phyloP scores from a whole-genome alignment of 1,284 basidiomycete genomes.

The Rhodotorula sp. region DNA sequence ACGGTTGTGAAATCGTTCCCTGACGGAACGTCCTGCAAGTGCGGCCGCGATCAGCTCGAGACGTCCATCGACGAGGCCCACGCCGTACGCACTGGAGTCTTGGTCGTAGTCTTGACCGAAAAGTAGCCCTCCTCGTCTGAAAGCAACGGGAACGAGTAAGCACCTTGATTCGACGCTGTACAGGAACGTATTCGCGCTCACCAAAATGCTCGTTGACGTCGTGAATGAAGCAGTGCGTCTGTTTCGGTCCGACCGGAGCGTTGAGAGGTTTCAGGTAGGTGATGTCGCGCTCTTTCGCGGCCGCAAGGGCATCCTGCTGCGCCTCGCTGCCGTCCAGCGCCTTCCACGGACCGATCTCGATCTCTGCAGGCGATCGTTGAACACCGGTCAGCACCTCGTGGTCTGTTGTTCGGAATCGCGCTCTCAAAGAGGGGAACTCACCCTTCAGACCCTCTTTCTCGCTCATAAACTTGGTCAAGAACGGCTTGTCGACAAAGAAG shows the following conservation, averaged over 20 bases:
- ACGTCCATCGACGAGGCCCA: not conserved
- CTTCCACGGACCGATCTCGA: constrained; percentile 89
- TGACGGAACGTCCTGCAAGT: constrained; percentile 71
- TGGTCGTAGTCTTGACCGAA: constrained; percentile 78
- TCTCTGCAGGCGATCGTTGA: constrained; percentile 55
- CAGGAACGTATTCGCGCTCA: not conserved
- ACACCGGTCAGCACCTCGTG: too few species aligned
- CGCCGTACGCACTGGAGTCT: constrained; percentile 57
- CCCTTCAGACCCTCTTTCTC: constrained; percentile 67
- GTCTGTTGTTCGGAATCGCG: too few species aligned
- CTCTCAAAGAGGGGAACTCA: not conserved
- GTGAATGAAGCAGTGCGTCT: constrained; percentile 86
- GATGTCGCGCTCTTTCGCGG: constrained; percentile 70
- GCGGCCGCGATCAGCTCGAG: not conserved
- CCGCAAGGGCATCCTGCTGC: constrained; percentile 8
- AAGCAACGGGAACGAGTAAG: not conserved
- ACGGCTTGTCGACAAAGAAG: constrained; percentile 83
- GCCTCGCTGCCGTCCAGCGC: constrained; percentile 47
- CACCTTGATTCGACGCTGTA: not conserved
- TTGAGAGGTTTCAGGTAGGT: constrained; percentile 92
- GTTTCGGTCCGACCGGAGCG: constrained; percentile 67
- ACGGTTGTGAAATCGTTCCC: constrained; percentile 88
- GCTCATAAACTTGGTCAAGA: constrained; percentile 87
- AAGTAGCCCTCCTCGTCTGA: constrained; percentile 77
- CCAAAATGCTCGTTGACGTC: constrained; percentile 70